Evolutionary conservation across 148 eudicot genomes (phyloP).

Genomic region (Cornus florida): DNA sequence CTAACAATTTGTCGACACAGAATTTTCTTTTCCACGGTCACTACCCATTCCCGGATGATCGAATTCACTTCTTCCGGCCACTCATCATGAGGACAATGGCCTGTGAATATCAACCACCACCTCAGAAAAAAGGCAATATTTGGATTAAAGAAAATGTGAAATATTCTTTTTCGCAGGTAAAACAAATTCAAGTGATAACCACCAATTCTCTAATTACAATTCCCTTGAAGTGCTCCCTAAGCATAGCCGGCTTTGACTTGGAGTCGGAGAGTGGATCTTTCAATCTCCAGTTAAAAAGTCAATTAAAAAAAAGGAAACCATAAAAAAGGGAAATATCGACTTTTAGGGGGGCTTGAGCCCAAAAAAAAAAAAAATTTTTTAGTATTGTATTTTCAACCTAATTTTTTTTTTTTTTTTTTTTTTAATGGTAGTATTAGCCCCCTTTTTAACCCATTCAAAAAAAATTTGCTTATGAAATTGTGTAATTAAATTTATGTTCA

Average conservation of each 20-base stretch:
- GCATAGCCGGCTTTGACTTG: constrained; percentile 51
- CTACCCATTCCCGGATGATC: constrained; percentile 66
- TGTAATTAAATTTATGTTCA: too few species aligned
- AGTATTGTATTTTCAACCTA: too few species aligned
- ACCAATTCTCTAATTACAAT: constrained; percentile 53
- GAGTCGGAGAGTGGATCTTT: constrained; percentile 81
- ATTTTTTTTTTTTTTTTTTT: too few species aligned
- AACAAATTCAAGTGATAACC: neutral
- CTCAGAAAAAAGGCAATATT: too few species aligned
- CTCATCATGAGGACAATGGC: constrained; percentile 98
- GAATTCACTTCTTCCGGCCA: constrained; percentile 74
- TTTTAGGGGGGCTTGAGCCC: too few species aligned
- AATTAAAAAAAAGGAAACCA: neutral
- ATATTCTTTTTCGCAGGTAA: neutral
- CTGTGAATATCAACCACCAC: constrained; percentile 27
- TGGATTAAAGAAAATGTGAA: neutral
- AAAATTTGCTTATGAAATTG: too few species aligned
- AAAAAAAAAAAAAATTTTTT: too few species aligned
- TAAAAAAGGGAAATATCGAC: too few species aligned
- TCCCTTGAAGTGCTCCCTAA: constrained; percentile 70
- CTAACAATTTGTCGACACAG: constrained; percentile 17
- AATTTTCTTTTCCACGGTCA: constrained; percentile 28
- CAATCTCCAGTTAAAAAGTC: constrained; percentile 63
- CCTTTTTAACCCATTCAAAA: too few species aligned
- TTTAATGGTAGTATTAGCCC: too few species aligned